Conservation (phyloP, 2,329 filamentous ascomycete genomes). For the Phialemoniopsis sp. region DNA sequence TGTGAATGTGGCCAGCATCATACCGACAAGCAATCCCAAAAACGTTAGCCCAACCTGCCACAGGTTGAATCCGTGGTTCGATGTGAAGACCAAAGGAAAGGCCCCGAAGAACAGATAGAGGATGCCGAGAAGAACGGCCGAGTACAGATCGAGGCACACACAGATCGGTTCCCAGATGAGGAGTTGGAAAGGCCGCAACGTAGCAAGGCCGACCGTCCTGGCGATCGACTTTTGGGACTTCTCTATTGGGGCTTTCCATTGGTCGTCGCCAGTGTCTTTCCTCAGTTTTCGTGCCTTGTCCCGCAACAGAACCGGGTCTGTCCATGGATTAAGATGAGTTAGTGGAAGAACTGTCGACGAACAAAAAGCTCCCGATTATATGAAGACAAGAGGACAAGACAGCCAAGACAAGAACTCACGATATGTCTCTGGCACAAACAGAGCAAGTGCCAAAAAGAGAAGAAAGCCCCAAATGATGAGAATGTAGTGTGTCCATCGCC, state of each 20-base stretch:
- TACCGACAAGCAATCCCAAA: slow-evolving; percentile 65
- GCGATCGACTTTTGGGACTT: slow-evolving; percentile 63
- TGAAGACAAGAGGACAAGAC: too few relatives aligned
- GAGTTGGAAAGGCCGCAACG: slow-evolving; percentile 72
- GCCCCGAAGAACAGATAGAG: slow-evolving; percentile 90
- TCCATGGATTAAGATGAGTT: neutral
- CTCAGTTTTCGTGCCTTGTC: slow-evolving; percentile 68
- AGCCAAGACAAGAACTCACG: slow-evolving; percentile 34
- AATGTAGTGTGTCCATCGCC: slow-evolving; percentile 83
- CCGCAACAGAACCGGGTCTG: slow-evolving; percentile 65
- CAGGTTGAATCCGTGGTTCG: slow-evolving; percentile 70
- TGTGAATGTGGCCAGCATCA: slow-evolving; percentile 57
- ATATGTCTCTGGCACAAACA: slow-evolving; percentile 86
- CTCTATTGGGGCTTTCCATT: slow-evolving; percentile 76
- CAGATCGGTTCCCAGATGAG: slow-evolving; percentile 83
- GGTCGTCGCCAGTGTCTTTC: slow-evolving; percentile 70
- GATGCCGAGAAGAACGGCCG: slow-evolving; percentile 80
- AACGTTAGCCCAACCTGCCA: slow-evolving; percentile 82
- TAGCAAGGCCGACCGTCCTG: slow-evolving; percentile 52
- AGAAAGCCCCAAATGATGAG: slow-evolving; percentile 76
- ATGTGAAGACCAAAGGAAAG: slow-evolving; percentile 74
- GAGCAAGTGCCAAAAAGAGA: slow-evolving; percentile 58
- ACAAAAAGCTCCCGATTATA: too few relatives aligned
- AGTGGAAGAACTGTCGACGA: too few relatives aligned
- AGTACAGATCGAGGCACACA: slow-evolving; percentile 74